phyloP scores from a whole-genome alignment of 2,329 filamentous ascomycete genomes.

The Penicillium olsonii region DNA sequence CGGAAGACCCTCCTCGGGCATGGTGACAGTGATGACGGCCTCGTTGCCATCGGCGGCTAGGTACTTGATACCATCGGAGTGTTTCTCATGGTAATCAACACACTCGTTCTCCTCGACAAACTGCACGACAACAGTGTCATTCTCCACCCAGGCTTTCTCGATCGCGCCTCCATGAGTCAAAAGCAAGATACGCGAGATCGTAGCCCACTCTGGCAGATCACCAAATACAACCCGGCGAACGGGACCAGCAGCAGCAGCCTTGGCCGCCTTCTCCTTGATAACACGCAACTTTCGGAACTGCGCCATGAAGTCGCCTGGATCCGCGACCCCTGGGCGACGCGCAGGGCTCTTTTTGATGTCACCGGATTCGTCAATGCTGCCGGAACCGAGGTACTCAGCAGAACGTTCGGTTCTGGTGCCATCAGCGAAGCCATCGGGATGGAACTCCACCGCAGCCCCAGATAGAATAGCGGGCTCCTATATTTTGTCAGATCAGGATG shows the following conservation, averaged over 20 bases:
- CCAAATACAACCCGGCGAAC: constrained; percentile 36
- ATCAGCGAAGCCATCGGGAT: not conserved
- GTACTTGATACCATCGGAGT: constrained; percentile 37
- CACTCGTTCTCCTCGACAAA: constrained; percentile 40
- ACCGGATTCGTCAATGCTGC: no score
- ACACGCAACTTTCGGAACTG: constrained; percentile 2
- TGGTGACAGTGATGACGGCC: constrained; percentile 40
- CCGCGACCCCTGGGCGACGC: not conserved
- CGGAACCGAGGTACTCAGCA: no score
- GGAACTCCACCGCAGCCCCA: not conserved
- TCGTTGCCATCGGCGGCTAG: constrained; percentile 29
- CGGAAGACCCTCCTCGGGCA: constrained; percentile 31
- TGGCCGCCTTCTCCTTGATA: constrained; percentile 1
- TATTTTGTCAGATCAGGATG: not conserved
- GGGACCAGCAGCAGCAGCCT: constrained; percentile 9
- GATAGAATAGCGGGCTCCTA: not conserved
- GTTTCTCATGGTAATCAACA: constrained; percentile 36
- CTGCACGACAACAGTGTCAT: constrained; percentile 34
- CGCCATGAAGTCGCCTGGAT: constrained; percentile 5
- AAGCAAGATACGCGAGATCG: constrained; percentile 35
- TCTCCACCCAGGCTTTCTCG: constrained; percentile 32
- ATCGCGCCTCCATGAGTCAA: constrained; percentile 42
- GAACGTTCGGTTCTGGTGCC: no score
- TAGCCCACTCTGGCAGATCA: constrained; percentile 37
- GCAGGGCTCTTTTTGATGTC: no score